phyloP scores from a whole-genome alignment of 257 asterid species.

The Galeopsis tetrahit region DNA sequence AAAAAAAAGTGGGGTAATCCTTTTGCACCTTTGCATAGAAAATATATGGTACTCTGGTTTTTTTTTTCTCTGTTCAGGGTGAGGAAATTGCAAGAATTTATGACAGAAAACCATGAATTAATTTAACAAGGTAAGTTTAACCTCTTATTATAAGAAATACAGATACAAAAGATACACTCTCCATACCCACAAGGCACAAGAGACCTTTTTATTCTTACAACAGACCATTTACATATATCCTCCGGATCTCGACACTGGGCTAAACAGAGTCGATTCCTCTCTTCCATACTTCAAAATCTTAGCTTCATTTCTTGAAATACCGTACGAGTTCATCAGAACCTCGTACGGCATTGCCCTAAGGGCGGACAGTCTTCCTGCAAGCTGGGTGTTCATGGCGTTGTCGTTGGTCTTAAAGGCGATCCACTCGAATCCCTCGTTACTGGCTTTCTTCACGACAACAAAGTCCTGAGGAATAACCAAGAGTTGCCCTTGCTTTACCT shows the following conservation, averaged over 20 bases:
- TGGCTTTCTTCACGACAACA: slow-evolving; percentile 55
- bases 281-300: slow-evolving; percentile 58
- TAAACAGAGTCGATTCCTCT: slow-evolving; percentile 49
- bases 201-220: slow-evolving; percentile 17
- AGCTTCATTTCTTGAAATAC: slow-evolving; percentile 55
- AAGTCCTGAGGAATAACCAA: slow-evolving; percentile 67
- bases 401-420: slow-evolving; percentile 66
- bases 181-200: background rate
- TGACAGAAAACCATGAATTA: too few relatives aligned
- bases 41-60: too few relatives aligned
- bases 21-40: too few relatives aligned
- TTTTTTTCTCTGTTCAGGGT: too few relatives aligned
- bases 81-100: too few relatives aligned
- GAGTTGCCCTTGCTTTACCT: slow-evolving; percentile 55
- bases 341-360: slow-evolving; percentile 62
- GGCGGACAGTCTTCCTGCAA: slow-evolving; percentile 66
- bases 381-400: slow-evolving; percentile 49
- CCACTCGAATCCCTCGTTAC: slow-evolving; percentile 63
- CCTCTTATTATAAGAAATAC: background rate
- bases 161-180: background rate
- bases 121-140: too few relatives aligned
- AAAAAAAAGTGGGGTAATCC: too few relatives aligned
- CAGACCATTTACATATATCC: background rate
- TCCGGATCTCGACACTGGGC: slow-evolving; percentile 29
- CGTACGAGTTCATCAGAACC: slow-evolving; percentile 55